These are phyloP conservation scores for Pelagophyceae sp. DNA, from an alignment of 352 stramenopile species.

Conservation along the genomic window DNA sequence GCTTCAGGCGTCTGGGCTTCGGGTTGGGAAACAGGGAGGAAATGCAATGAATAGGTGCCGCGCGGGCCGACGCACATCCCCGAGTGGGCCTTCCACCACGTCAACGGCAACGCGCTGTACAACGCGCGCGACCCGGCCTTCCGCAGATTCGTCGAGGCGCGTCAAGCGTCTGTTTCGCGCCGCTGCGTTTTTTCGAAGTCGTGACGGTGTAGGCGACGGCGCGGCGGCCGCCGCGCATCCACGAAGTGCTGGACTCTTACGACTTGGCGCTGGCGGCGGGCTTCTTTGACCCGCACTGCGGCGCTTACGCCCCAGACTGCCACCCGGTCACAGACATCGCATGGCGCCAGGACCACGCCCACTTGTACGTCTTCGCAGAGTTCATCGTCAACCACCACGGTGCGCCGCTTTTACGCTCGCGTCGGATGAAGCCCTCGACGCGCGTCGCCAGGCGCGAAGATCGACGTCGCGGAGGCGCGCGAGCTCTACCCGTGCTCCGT, in stretches of 20 bases:
- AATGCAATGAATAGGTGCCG: not conserved
- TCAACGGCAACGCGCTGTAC: constrained; percentile 18
- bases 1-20: no score
- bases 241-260: not conserved
- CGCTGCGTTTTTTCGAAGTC: no score
- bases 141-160: not conserved
- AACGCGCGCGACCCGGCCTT: not conserved
- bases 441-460: no score
- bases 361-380: constrained; percentile 4
- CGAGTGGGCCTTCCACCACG: not conserved
- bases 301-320: not conserved
- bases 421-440: no score
- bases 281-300: not conserved
- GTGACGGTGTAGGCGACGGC: no score
- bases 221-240: not conserved
- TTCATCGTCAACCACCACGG: constrained; percentile 6
- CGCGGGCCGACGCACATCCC: not conserved
- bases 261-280: not conserved
- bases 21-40: no score
- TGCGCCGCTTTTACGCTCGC: no score
- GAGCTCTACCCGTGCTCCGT: not conserved
- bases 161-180: no score
- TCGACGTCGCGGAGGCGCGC: not conserved
- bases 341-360: not conserved
- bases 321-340: not conserved